Percentiles rank a stretch among this genome's conserved stretches.
Conservation (phyloP, 768 basidiomycete species). For the Collybiopsis luxurians region DNA sequence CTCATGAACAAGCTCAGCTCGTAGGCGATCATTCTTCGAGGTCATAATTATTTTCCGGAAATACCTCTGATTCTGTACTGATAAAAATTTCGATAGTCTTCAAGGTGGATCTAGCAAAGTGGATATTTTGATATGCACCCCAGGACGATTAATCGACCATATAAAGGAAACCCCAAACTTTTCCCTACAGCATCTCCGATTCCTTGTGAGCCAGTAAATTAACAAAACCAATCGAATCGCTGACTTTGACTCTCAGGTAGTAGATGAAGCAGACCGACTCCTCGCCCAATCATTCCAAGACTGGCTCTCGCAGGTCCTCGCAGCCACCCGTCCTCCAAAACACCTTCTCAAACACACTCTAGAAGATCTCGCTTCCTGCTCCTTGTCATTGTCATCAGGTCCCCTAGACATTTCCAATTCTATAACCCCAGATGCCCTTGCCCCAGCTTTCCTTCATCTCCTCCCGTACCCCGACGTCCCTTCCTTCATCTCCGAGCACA, state of each 20-base stretch:
- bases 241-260: constrained; percentile 54
- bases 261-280: constrained; percentile 97
- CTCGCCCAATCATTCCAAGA: constrained; percentile 95
- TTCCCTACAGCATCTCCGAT: constrained; percentile 92
- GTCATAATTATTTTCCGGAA: constrained; percentile 30
- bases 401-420: not conserved
- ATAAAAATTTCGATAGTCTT: constrained; percentile 39
- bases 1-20: constrained; percentile 84
- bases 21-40: constrained; percentile 53
- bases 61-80: constrained; percentile 8
- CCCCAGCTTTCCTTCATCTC: constrained; percentile 56
- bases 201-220: constrained; percentile 62
- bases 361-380: not conserved
- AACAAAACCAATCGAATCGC: not conserved
- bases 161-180: constrained; percentile 86
- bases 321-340: constrained; percentile 53
- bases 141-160: constrained; percentile 94
- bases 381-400: not conserved
- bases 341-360: not conserved
- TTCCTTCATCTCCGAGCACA: constrained; percentile 56
- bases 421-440: constrained; percentile 50
- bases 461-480: constrained; percentile 36
- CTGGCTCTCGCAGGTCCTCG: constrained; percentile 83
- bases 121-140: constrained; percentile 94
- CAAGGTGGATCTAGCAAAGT: constrained; percentile 87